Evolutionary conservation across 2,329 filamentous ascomycete genomes (phyloP).

Genomic region (Elsinoe necatrix): DNA sequence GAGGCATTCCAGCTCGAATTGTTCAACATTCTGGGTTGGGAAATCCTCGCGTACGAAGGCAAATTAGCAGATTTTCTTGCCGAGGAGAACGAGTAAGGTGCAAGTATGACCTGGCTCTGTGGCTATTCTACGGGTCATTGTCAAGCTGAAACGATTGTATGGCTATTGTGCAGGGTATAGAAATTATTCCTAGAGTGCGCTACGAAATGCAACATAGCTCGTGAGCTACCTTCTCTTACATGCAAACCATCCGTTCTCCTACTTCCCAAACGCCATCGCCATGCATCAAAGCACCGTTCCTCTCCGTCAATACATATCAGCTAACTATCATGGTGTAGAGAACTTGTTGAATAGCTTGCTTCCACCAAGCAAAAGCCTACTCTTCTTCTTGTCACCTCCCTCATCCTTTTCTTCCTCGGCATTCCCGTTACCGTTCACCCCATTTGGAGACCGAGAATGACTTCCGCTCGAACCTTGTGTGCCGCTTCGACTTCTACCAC

Average conservation of each 20-base stretch:
- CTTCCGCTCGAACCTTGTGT: neutral
- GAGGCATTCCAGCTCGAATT: neutral
- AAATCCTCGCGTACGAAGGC: conserved; percentile 11
- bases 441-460: neutral
- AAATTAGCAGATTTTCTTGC: conserved; percentile 1
- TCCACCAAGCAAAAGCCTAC: conserved; percentile 1
- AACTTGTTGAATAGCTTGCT: conserved; percentile 10
- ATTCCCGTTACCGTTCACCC: neutral
- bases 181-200: neutral
- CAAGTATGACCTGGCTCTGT: neutral
- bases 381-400: conserved; percentile 6
- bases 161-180: conserved; percentile 1
- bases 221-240: neutral
- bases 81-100: neutral
- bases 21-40: neutral
- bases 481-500: conserved; percentile 3
- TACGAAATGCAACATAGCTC: neutral
- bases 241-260: neutral
- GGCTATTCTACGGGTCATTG: neutral
- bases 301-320: neutral
- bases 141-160: neutral
- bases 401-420: conserved; percentile 12
- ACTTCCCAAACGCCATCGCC: conserved; percentile 3
- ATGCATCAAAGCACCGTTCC: neutral
- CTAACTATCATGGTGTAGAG: neutral